Evolutionary conservation across 2,329 filamentous ascomycete genomes (phyloP).

Genomic region (Ophiostoma tasmaniense): DNA sequence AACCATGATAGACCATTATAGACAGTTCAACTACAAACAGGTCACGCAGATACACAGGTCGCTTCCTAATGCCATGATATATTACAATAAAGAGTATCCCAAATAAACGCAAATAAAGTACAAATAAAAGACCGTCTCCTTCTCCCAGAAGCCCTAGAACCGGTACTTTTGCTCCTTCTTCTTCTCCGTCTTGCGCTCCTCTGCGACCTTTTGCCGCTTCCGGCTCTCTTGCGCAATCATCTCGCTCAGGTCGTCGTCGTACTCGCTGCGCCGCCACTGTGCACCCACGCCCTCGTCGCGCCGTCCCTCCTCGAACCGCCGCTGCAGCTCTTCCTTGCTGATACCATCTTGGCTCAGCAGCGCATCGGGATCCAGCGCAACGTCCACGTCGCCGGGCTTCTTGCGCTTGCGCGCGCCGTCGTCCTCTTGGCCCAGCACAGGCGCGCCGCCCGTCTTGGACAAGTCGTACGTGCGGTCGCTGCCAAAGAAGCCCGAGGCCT

Average conservation of each 20-base stretch:
- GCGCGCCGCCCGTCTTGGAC: constrained; percentile 39
- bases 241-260: constrained; percentile 83
- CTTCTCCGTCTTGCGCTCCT: constrained; percentile 58
- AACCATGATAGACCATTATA: not conserved
- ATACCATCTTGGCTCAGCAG: constrained; percentile 67
- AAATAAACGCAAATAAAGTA: not conserved
- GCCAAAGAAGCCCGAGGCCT: constrained; percentile 89
- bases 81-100: constrained; percentile 11
- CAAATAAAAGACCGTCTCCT: not conserved
- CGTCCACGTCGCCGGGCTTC: constrained; percentile 92
- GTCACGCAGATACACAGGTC: not conserved
- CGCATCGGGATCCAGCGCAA: constrained; percentile 80
- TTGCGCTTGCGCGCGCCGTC: constrained; percentile 70
- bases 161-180: constrained; percentile 48
- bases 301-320: constrained; percentile 67
- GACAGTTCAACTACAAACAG: not conserved
- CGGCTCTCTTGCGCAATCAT: constrained; percentile 93
- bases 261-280: constrained; percentile 44
- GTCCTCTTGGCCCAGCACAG: constrained; percentile 73
- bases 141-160: constrained; percentile 24
- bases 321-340: constrained; percentile 73
- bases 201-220: constrained; percentile 82
- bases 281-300: constrained; percentile 58
- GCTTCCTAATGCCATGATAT: not conserved
- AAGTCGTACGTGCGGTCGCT: constrained; percentile 91